phyloP scores from a whole-genome alignment of 1,139 yeast species.

The Yamadazyma spencermartinsiae region DNA sequence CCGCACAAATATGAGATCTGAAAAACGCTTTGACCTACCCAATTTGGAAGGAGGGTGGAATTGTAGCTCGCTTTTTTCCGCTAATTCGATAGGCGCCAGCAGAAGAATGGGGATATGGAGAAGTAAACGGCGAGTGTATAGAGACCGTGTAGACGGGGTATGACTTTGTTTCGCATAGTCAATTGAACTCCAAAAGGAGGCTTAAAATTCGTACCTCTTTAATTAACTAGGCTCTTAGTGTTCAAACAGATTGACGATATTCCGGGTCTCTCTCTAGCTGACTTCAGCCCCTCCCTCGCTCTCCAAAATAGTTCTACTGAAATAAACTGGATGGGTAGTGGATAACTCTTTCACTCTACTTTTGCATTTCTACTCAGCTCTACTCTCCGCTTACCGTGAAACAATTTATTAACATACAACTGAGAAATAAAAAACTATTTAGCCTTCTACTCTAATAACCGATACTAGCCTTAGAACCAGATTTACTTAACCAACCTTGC shows the following conservation, averaged over 20 bases:
- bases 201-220: too few species aligned
- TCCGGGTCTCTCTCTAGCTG: too few species aligned
- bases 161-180: too few species aligned
- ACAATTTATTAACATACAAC: background rate
- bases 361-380: too few species aligned
- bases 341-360: too few species aligned
- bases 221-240: too few species aligned
- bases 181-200: too few species aligned
- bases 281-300: too few species aligned
- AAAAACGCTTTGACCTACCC: background rate
- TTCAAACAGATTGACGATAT: too few species aligned
- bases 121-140: background rate
- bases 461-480: slow-evolving; percentile 44
- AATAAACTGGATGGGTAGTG: too few species aligned
- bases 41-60: background rate
- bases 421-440: slow-evolving; percentile 1
- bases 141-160: too few species aligned
- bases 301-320: too few species aligned
- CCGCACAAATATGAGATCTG: background rate
- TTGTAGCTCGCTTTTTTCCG: background rate
- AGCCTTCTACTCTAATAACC: slow-evolving; percentile 15
- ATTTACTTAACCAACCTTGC: slow-evolving; percentile 48
- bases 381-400: background rate
- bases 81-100: background rate
- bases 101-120: background rate